Evolutionary conservation across 345 rosid genomes (phyloP), one percentile per base, ranked within the genome.

Genomic region (Pistacia integerrima): DNA sequence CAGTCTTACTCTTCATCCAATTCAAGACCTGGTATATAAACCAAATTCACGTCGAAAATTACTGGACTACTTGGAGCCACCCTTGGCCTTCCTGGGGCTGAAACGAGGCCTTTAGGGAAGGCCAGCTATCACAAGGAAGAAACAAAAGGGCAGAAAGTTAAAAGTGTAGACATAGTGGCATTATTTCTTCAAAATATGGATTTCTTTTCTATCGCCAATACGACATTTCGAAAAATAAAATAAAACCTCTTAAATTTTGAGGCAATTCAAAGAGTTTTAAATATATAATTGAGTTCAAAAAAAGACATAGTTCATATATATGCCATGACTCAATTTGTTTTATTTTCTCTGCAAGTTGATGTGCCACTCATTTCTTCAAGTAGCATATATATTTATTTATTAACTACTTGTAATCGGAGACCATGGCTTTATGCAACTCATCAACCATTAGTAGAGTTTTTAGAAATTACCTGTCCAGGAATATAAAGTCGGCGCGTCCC

Each of bases 61-160:
- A 92, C 94, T 10, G 98, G 94, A 78, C 97, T 93, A 76, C 79
- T 96, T 8, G 99, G 87, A 48, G 98, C 91, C 73, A 96, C 99
- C 84, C 99, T 91, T 0, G 98, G 98, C 83, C 99, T 91, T 82
- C 97, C 97, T 44, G 97, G 99, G 77, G 99, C 99, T 6, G 97
- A 96, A 67, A 68, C 54, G 55, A 96, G 85, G 64, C 99, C 97
- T 83, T 88, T 96, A 1, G 99, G 98, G 76, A 96, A 93, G 18
- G 99, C 98, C 91, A 96, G 64, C 99, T 96, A 66, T 28, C 33
- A 62, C 28, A 70, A 56, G 1, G 58, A 68, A 44, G 73, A 58
- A 12, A 14, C 35, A 30, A 52, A 78, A 61, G 61, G 20, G 68
- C 55, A 20, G 33, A 35, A 17, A 7, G 1, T 38, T 74, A 49